Evolutionary conservation across 257 asterid genomes (phyloP), one percentile per base, ranked within the genome.

Genomic region (Nicotiana benthamiana): DNA sequence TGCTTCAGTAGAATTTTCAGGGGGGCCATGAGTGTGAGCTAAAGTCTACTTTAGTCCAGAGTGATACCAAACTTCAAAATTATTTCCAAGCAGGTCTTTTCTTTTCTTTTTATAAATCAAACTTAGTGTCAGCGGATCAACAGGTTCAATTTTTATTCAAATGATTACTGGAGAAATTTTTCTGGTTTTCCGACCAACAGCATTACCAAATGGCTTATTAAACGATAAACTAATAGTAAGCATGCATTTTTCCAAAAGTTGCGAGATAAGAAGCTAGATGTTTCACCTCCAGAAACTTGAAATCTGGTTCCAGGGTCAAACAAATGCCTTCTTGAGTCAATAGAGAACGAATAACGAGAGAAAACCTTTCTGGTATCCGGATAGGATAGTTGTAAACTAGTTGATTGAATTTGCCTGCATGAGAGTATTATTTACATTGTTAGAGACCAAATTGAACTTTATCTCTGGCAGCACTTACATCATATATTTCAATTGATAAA

Each of bases 251-350:
- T 32, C 5, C 54, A 57, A 28, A 75, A 20, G 15, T 46, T 65
- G 78, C 51, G 36, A 75, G 65, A 53, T 36, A 22, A 52, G 64
- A 75, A 79, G 65, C 62, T 24, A 77, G 57, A 59, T 9, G 80
- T 34, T 82, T 88, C 87, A 95, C 99, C 99, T 95, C 99, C 54
- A 95, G 97, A 91, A 95, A 95, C 83, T 95, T 95, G 91, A 95
- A 95, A 85, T 90, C 96, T 28, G 90, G 98, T 85, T 92, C 81
- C 86, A 95, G 90, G 52, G 95, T 92, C 91, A 95, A 92, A 92
- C 99, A 95, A 82, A 95, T 95, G 83, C 99, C 99, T 91, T 95
- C 99, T 90, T 95, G 99, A 87, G 99, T 95, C 92, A 95, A 92
- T 80, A 95, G 85, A 79, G 99, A 88, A 43, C 99, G 98, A 84